Evolutionary conservation across 2,329 filamentous ascomycete genomes (phyloP).

Genomic region (Colletotrichum echinochloae): DNA sequence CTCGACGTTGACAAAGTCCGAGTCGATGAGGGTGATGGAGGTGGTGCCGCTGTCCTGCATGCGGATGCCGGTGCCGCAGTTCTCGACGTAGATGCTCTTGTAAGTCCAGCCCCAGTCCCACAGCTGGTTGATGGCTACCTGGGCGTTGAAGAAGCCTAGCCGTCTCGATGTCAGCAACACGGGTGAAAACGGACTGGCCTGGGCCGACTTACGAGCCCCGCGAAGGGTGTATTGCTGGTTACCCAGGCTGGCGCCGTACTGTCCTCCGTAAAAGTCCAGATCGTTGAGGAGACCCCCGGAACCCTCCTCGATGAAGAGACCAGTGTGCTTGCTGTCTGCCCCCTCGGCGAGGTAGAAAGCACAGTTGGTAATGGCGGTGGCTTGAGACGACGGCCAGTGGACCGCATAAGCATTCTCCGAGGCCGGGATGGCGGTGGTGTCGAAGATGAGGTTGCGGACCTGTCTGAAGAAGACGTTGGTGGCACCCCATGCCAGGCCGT

Average conservation of each 20-base stretch:
- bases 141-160: slow-evolving; percentile 69
- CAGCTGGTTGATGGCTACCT: slow-evolving; percentile 76
- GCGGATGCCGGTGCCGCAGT: slow-evolving; percentile 75
- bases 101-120: slow-evolving; percentile 85
- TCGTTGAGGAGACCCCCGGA: slow-evolving; percentile 77
- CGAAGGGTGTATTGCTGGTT: slow-evolving; percentile 75
- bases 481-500: slow-evolving; percentile 60
- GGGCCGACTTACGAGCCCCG: background rate
- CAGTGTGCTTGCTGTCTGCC: slow-evolving; percentile 62
- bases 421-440: slow-evolving; percentile 63
- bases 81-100: slow-evolving; percentile 72
- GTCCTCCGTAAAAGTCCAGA: slow-evolving; percentile 77
- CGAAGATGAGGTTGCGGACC: slow-evolving; percentile 68
- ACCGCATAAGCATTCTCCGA: slow-evolving; percentile 64
- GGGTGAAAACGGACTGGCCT: too few relatives aligned
- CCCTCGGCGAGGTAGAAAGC: slow-evolving; percentile 63
- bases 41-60: slow-evolving; percentile 75
- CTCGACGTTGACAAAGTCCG: slow-evolving; percentile 73
- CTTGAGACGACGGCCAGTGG: slow-evolving; percentile 77
- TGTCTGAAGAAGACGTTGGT: slow-evolving; percentile 72
- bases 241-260: slow-evolving; percentile 67
- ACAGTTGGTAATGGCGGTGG: slow-evolving; percentile 69
- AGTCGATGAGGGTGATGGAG: slow-evolving; percentile 81
- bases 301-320: slow-evolving; percentile 73
- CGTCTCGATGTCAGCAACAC: background rate